Conservation (phyloP, 805 yeast genomes). For the Saccharomycopsis olivae region DNA sequence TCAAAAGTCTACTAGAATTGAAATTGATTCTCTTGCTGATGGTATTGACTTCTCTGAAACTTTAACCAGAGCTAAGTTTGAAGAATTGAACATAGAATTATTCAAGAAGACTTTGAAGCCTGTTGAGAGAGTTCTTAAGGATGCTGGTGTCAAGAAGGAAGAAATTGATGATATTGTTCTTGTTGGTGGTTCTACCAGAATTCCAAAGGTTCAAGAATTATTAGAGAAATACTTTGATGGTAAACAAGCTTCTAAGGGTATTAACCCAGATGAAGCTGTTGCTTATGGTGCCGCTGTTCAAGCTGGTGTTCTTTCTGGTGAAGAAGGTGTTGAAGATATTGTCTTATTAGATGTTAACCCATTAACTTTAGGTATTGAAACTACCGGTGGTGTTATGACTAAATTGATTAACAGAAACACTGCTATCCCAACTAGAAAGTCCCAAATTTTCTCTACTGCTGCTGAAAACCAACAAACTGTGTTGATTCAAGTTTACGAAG, state of each 20-base stretch:
- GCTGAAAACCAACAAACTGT: conserved; percentile 96
- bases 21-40: conserved; percentile 88
- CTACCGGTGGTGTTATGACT: conserved; percentile 97
- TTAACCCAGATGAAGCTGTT: conserved; percentile 99
- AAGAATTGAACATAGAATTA: conserved; percentile 86
- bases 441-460: conserved; percentile 91
- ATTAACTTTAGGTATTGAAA: conserved; percentile 90
- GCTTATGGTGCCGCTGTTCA: conserved; percentile 99
- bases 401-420: conserved; percentile 91
- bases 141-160: conserved; percentile 76
- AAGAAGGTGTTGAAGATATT: conserved; percentile 83
- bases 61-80: conserved; percentile 94
- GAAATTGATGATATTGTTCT: conserved; percentile 91
- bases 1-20: conserved; percentile 91
- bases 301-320: conserved; percentile 96
- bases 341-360: conserved; percentile 91
- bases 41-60: conserved; percentile 95
- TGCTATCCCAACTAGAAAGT: conserved; percentile 90
- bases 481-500: conserved; percentile 87
- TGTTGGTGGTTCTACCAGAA: conserved; percentile 99
- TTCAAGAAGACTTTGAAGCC: conserved; percentile 94
- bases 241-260: conserved; percentile 93
- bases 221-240: conserved; percentile 86
- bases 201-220: conserved; percentile 94
- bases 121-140: conserved; percentile 91